These are phyloP conservation scores for Parmelia sp. DNA, from an alignment of 495 filamentous ascomycete species.

Conservation along the genomic window DNA sequence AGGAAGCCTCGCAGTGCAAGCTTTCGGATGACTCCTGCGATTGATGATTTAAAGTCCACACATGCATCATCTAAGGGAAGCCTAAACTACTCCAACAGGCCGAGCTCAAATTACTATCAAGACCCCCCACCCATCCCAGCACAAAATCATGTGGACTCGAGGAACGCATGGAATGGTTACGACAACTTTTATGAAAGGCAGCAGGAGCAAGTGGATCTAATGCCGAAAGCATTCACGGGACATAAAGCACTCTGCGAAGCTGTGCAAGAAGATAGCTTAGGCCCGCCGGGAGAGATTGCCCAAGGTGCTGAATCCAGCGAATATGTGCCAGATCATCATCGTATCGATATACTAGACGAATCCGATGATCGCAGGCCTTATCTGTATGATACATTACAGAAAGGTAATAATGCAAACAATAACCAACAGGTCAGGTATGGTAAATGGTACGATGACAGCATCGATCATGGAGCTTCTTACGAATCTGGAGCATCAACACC, in stretches of 20 bases:
- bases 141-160: neutral
- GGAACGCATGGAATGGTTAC: conserved; percentile 21
- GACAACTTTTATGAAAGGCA: conserved; percentile 17
- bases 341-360: neutral
- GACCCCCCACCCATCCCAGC: neutral
- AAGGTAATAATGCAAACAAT: neutral
- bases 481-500: neutral
- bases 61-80: neutral
- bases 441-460: neutral
- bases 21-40: neutral
- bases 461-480: neutral
- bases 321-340: neutral
- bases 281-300: neutral
- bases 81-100: neutral
- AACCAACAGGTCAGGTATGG: neutral
- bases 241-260: neutral
- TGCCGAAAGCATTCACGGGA: neutral
- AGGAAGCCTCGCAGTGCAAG: neutral
- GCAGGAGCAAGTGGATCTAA: neutral
- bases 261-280: neutral
- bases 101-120: no score
- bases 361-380: neutral
- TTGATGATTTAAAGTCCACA: neutral
- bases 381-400: neutral
- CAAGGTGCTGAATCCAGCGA: neutral